Conservation (phyloP, 345 rosid species). For the Euphorbia peplus region DNA sequence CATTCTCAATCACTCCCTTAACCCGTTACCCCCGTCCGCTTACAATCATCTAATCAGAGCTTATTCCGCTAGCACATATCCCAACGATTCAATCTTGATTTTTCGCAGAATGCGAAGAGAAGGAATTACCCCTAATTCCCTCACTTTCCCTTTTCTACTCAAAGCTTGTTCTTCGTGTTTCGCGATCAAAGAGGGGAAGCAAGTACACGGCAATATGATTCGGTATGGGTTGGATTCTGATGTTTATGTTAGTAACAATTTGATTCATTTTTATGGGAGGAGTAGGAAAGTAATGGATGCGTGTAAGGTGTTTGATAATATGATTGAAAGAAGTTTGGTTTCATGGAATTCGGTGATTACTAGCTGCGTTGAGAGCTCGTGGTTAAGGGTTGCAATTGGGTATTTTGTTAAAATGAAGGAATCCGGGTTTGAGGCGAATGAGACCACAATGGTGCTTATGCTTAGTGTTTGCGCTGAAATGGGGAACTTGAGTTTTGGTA, state of each 20-base stretch:
- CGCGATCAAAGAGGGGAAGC: conserved; percentile 55
- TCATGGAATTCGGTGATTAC: conserved; percentile 81
- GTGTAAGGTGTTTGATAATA: conserved; percentile 64
- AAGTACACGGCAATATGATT: conserved; percentile 55
- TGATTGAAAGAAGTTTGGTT: conserved; percentile 56
- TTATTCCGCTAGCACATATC: conserved; percentile 49
- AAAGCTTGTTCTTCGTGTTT: conserved; percentile 55
- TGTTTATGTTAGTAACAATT: conserved; percentile 59
- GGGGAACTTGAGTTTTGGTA: conserved; percentile 71
- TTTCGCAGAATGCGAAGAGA: conserved; percentile 56
- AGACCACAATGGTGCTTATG: conserved; percentile 71
- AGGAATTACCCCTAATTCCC: conserved; percentile 53
- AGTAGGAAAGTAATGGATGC: conserved; percentile 56
- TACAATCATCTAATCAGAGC: conserved; percentile 71
- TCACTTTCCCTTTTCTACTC: conserved; percentile 68
- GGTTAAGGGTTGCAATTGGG: conserved; percentile 39
- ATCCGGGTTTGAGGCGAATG: conserved; percentile 48
- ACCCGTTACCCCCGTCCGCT: conserved; percentile 44
- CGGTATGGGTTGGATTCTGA: conserved; percentile 64
- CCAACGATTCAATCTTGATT: conserved; percentile 48
- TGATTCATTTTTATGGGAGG: conserved; percentile 65
- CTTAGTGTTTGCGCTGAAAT: conserved; percentile 50
- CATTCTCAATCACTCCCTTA: conserved; percentile 37
- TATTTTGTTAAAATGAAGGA: conserved; percentile 52
- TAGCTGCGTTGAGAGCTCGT: conserved; percentile 45